These are phyloP conservation scores for Ogataea paraovalis DNA, from an alignment of 805 yeast genomes.

Conservation along the genomic window DNA sequence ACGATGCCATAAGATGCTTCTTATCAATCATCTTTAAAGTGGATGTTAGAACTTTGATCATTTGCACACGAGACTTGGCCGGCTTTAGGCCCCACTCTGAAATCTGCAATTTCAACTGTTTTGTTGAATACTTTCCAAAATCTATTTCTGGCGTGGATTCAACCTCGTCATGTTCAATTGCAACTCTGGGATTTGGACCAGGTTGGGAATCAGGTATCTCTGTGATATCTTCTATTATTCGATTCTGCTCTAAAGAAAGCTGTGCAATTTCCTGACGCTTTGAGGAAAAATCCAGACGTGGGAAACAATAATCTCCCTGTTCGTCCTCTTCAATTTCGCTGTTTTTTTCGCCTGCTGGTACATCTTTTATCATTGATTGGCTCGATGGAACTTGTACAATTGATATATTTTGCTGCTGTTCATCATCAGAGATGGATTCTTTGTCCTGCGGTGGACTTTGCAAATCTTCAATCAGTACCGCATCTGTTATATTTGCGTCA, in stretches of 20 bases:
- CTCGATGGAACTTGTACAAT: conserved; percentile 10
- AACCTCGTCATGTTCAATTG: background rate
- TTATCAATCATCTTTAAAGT: conserved; percentile 20
- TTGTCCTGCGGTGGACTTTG: background rate
- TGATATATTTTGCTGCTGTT: background rate
- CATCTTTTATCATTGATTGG: background rate
- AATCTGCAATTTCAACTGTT: conserved; percentile 24
- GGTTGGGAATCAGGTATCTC: conserved; percentile 21
- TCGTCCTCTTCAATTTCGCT: background rate
- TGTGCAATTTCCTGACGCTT: conserved; percentile 13
- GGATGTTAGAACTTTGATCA: conserved; percentile 30
- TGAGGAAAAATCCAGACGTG: conserved; percentile 10
- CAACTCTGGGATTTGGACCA: background rate
- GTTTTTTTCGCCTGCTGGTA: background rate
- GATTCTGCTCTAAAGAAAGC: conserved; percentile 5
- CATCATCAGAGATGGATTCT: background rate
- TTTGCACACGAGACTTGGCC: conserved; percentile 28
- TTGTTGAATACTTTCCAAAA: conserved; percentile 14
- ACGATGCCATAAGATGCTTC: conserved; percentile 1
- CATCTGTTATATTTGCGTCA: background rate
- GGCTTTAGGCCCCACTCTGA: conserved; percentile 38
- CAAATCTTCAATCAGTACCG: background rate
- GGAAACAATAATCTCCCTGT: conserved; percentile 10
- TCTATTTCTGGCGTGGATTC: conserved; percentile 6
- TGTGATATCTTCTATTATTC: background rate